Evolutionary conservation across 2,329 filamentous ascomycete species (phyloP).

Genomic region (Lecanosticta acicola): DNA sequence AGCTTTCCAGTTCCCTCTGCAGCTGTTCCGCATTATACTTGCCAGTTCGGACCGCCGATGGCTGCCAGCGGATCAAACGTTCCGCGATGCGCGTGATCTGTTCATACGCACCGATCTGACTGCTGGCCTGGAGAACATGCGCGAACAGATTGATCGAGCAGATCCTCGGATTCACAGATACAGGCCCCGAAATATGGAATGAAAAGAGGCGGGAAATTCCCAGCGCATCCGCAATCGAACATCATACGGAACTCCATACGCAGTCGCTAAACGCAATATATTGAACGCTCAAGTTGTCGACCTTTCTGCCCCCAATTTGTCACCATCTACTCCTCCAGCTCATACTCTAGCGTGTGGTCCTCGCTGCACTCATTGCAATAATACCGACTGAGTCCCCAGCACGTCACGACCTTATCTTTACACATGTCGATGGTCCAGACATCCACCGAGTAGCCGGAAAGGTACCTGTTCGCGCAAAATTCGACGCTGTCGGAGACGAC

Average conservation of each 20-base stretch:
- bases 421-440: constrained; percentile 44
- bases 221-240: too few species aligned
- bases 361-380: constrained; percentile 17
- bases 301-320: too few species aligned
- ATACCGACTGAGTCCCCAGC: constrained; percentile 12
- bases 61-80: neutral
- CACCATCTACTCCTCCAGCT: constrained; percentile 15
- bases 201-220: too few species aligned
- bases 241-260: too few species aligned
- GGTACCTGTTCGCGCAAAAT: constrained; percentile 40
- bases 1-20: neutral
- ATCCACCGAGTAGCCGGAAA: constrained; percentile 44
- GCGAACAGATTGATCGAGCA: too few species aligned
- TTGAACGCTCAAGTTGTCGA: too few species aligned
- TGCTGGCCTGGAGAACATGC: too few species aligned
- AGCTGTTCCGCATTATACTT: neutral
- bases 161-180: too few species aligned
- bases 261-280: too few species aligned
- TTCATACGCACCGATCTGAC: too few species aligned
- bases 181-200: too few species aligned
- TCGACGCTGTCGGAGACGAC: constrained; percentile 44
- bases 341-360: constrained; percentile 21
- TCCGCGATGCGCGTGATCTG: too few species aligned
- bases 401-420: constrained; percentile 22
- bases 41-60: neutral